phyloP scores from a whole-genome alignment of 2,329 filamentous ascomycete genomes.

The Huntiella moniliformis region DNA sequence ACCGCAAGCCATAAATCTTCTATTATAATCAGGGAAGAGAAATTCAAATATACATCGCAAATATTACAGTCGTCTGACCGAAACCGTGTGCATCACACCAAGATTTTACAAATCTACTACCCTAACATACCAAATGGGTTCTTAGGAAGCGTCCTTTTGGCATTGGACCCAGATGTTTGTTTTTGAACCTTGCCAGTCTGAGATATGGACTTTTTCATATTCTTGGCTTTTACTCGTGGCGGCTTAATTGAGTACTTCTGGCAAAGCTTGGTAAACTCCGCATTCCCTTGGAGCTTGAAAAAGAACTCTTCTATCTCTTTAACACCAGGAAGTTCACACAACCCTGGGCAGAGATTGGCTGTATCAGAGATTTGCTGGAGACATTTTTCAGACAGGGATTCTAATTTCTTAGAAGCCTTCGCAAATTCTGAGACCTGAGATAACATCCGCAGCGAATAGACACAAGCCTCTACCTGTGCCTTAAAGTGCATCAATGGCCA shows the following conservation, averaged over 20 bases:
- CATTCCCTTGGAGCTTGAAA: background rate
- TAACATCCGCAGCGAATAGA: constrained; percentile 24
- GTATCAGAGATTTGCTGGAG: background rate
- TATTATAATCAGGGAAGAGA: background rate
- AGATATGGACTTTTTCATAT: background rate
- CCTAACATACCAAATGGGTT: too few species aligned
- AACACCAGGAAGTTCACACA: background rate
- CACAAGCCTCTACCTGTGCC: constrained; percentile 37
- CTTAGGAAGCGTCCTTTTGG: too few species aligned
- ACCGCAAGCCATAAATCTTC: constrained; percentile 15
- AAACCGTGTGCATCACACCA: too few species aligned
- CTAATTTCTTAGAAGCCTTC: background rate
- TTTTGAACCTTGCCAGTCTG: background rate
- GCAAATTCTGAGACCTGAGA: constrained; percentile 18
- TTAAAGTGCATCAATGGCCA: constrained; percentile 45
- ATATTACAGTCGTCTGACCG: background rate
- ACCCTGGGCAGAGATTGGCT: background rate
- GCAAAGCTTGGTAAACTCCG: constrained; percentile 1
- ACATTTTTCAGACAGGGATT: background rate
- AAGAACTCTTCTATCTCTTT: constrained; percentile 2
- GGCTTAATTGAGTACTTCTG: background rate
- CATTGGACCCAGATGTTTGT: too few species aligned
- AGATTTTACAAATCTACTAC: too few species aligned
- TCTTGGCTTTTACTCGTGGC: constrained; percentile 1
- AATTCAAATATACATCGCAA: background rate